These are phyloP conservation scores for Ganoderma multipileum DNA, from an alignment of 1,284 basidiomycete genomes.

Conservation along the genomic window DNA sequence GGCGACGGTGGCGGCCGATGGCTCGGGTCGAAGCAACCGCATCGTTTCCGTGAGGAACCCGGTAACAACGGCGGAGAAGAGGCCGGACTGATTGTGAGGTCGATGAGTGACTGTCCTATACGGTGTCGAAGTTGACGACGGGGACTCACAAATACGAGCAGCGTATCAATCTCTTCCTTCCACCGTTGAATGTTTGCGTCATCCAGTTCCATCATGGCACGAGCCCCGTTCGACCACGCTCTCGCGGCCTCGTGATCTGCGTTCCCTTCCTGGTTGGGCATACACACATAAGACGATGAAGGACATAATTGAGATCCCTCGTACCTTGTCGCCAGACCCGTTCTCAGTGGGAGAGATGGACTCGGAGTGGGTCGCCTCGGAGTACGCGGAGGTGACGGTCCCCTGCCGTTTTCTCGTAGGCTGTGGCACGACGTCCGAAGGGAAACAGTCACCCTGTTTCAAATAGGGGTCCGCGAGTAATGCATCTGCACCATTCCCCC, in stretches of 20 bases:
- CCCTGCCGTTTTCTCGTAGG: neutral
- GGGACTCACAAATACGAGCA: slow-evolving; percentile 17
- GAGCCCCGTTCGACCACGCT: slow-evolving; percentile 16
- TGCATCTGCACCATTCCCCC: too few species aligned
- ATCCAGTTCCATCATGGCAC: slow-evolving; percentile 13
- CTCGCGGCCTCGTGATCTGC: neutral
- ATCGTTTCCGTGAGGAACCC: slow-evolving; percentile 16
- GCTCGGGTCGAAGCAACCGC: slow-evolving; percentile 13
- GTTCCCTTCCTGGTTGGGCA: neutral
- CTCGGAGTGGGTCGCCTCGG: neutral
- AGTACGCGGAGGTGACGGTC: neutral
- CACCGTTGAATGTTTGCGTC: slow-evolving; percentile 10
- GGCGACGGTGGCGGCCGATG: neutral
- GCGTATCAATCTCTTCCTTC: slow-evolving; percentile 19
- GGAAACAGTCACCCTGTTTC: neutral
- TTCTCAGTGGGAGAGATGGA: neutral
- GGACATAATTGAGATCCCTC: neutral
- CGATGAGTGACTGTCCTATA: too few species aligned
- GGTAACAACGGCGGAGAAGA: slow-evolving; percentile 19
- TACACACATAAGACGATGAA: neutral
- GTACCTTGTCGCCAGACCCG: neutral
- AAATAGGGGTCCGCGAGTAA: too few species aligned
- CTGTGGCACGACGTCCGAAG: neutral
- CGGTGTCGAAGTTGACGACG: neutral
- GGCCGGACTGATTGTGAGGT: slow-evolving; percentile 8